Percentiles rank a stretch among this genome's conserved stretches.
Evolutionary conservation across 306 rosid species (phyloP).

Genomic region (Citrullus mucosospermus): DNA sequence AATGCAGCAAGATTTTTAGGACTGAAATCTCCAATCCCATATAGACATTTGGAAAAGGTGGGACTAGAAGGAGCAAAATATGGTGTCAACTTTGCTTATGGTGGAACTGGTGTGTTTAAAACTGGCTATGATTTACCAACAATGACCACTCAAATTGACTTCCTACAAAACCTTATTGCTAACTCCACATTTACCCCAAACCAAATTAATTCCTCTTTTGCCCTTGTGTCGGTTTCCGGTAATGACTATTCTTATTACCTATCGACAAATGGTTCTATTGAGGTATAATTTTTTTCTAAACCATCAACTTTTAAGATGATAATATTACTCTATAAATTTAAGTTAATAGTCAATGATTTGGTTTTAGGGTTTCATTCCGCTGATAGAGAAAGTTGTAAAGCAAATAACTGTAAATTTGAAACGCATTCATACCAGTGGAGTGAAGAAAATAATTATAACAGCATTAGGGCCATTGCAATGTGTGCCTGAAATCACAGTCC

Average conservation of each 20-base stretch:
- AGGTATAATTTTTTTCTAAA: conserved; percentile 11
- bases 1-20: conserved; percentile 26
- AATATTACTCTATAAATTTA: neutral
- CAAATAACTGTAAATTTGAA: conserved; percentile 32
- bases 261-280: conserved; percentile 19
- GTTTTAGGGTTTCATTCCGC: conserved; percentile 35
- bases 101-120: conserved; percentile 68
- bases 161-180: conserved; percentile 23
- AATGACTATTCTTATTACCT: conserved; percentile 47
- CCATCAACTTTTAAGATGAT: neutral
- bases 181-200: conserved; percentile 4
- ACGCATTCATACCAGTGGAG: conserved; percentile 51
- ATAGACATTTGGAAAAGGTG: conserved; percentile 23
- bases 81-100: conserved; percentile 76
- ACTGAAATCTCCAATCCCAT: conserved; percentile 56
- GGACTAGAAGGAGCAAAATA: conserved; percentile 20
- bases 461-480: conserved; percentile 64
- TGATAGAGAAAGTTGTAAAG: conserved; percentile 37
- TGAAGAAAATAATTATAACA: conserved; percentile 38
- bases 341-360: neutral
- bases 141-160: conserved; percentile 68
- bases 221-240: conserved; percentile 63
- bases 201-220: conserved; percentile 33
- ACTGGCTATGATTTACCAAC: conserved; percentile 42
- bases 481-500: conserved; percentile 33